These are phyloP conservation scores for Cercis canadensis DNA, from an alignment of 306 rosid species.

Conservation along the genomic window DNA sequence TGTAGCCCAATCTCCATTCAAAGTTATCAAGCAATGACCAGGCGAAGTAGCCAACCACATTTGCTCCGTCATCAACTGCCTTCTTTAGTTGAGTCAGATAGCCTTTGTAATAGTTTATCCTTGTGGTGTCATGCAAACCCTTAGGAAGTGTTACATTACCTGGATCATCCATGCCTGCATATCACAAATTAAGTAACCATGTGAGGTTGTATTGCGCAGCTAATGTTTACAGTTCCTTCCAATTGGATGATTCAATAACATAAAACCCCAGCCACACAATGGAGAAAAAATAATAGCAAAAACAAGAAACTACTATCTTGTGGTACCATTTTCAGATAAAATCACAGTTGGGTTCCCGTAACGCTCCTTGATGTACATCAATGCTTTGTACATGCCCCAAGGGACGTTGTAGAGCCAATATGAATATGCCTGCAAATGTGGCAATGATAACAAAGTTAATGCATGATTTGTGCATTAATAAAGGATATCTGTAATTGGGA, in stretches of 20 bases:
- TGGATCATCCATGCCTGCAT: slow-evolving; percentile 85
- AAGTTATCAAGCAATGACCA: slow-evolving; percentile 96
- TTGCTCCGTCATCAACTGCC: slow-evolving; percentile 79
- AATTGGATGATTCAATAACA: not conserved
- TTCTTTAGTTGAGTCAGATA: slow-evolving; percentile 76
- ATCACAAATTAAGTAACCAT: not conserved
- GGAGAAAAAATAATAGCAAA: not conserved
- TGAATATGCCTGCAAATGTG: slow-evolving; percentile 68
- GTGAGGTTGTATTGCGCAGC: not conserved
- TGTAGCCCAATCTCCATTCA: slow-evolving; percentile 93
- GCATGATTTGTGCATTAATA: slow-evolving; percentile 8
- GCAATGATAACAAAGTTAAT: slow-evolving; percentile 13
- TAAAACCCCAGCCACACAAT: not conserved
- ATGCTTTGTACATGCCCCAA: slow-evolving; percentile 93
- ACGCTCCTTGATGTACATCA: slow-evolving; percentile 70
- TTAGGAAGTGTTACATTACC: slow-evolving; percentile 62
- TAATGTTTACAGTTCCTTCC: not conserved
- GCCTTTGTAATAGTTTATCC: slow-evolving; percentile 72
- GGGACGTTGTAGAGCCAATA: slow-evolving; percentile 93
- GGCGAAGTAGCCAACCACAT: slow-evolving; percentile 80
- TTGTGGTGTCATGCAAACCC: slow-evolving; percentile 73
- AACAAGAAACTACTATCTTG: not conserved
- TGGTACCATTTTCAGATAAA: slow-evolving; percentile 87
- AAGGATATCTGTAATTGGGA: slow-evolving; percentile 5
- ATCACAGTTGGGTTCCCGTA: slow-evolving; percentile 82